phyloP scores from a whole-genome alignment of 2,329 filamentous ascomycete genomes.

The Penicillium hesseltinei region DNA sequence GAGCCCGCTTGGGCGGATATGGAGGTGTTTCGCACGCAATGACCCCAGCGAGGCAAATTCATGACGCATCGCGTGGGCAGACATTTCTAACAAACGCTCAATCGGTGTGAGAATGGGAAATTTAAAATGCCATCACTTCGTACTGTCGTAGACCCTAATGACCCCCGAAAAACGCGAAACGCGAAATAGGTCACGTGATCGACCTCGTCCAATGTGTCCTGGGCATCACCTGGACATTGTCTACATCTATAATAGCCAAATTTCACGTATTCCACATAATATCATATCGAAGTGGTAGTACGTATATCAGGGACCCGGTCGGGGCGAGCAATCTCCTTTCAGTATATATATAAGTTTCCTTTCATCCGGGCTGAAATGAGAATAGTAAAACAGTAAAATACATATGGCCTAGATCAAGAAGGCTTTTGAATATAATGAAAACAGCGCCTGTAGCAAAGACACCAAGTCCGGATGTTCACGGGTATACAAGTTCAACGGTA shows the following conservation, averaged over 20 bases:
- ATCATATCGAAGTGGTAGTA: background rate
- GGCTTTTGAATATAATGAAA: conserved; percentile 7
- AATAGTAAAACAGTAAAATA: conserved; percentile 22
- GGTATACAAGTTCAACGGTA: conserved; percentile 9
- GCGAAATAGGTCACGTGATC: conserved; percentile 13
- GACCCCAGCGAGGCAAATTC: conserved; percentile 1
- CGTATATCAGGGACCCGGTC: background rate
- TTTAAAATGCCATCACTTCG: background rate
- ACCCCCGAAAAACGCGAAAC: background rate
- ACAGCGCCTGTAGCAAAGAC: conserved; percentile 8
- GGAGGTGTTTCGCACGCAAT: conserved; percentile 3
- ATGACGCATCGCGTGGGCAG: background rate
- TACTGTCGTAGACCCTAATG: conserved; percentile 3
- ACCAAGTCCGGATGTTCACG: conserved; percentile 6
- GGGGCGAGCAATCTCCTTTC: background rate
- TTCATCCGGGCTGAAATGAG: conserved; percentile 13
- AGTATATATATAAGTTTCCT: background rate
- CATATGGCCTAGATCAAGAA: conserved; percentile 14
- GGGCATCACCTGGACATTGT: background rate
- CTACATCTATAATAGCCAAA: background rate
- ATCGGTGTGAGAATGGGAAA: background rate
- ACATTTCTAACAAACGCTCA: conserved; percentile 8
- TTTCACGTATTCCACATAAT: background rate
- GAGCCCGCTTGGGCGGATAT: background rate
- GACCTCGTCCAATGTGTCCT: background rate